Base-by-base conservation (phyloP, 139 green algal species). In the Chlorella sorokiniana region DNA sequence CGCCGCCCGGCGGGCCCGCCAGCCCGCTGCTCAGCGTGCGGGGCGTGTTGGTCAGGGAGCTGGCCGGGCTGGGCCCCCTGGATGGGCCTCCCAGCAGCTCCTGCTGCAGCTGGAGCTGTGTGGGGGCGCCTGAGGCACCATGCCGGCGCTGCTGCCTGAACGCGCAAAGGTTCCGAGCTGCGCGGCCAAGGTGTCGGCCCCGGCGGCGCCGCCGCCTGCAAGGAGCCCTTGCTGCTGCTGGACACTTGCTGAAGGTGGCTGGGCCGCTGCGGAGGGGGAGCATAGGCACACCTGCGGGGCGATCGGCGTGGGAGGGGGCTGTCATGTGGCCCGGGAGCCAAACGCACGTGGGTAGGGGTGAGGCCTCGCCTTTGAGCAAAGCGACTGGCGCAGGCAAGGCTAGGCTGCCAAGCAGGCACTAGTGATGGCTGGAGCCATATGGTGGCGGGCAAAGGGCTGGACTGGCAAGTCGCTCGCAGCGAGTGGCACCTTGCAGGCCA, bases 31-130 rank as follows among this genome's bases (percentile, higher is more conserved):
- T 61, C 42, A 82, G 76, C 31, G 76, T 74, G 62, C 62, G 42
- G 11, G 76, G 76, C 44, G 62, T 82, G 76, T 54, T 74, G 33
- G 63, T 29, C 44, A 82, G 51, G 31, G 76, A 81, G 59, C 38
- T 41, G 16, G 59, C 42, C 18, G 62, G 76, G 33, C 62, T 65
- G 61, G 54, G 76, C 22, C 44, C 63, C 4, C 31, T 35, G 23
- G 76, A 67, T 1, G 62, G 62, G 27, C 76, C 52, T 7, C 51
- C 76, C 63, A 74, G 63, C 62, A 74, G 76, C 33, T 63, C 44
- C 42, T 82, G 62, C 62, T 75, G 44, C 42, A 75, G 44, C 63
- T 82, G 76, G 62, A 65, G 42, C 63, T 33, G 33, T 0, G 44
- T 81, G n/a, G 41, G 20, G 75, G 75, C 20, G 59, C n/a, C 59